These are phyloP conservation scores for Didymella exigua DNA, from an alignment of 2,329 filamentous ascomycete species.

Conservation along the genomic window DNA sequence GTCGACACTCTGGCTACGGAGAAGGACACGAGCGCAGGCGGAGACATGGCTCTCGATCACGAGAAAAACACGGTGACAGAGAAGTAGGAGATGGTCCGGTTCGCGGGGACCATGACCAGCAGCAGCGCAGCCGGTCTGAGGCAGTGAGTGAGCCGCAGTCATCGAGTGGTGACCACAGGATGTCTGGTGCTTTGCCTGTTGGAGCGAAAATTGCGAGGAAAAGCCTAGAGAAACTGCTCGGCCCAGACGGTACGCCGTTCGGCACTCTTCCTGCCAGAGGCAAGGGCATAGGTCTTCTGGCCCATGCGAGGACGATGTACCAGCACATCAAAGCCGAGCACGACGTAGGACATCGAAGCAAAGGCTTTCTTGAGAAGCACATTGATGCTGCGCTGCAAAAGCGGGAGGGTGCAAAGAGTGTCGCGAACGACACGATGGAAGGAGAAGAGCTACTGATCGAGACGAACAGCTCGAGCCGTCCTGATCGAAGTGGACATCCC, in stretches of 20 bases:
- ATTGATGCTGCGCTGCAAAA: slow-evolving; percentile 16
- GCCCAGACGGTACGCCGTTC: slow-evolving; percentile 25
- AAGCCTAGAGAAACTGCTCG: neutral
- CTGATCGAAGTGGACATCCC: neutral
- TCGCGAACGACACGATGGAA: neutral
- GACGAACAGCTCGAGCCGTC: neutral
- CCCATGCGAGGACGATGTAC: slow-evolving; percentile 28
- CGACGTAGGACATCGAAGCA: slow-evolving; percentile 21
- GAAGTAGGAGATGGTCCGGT: no score
- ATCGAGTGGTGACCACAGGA: neutral
- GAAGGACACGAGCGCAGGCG: neutral
- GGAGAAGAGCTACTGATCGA: neutral
- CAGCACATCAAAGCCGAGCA: slow-evolving; percentile 31
- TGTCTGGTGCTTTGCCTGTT: neutral
- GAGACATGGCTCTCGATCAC: neutral
- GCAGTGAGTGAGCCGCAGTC: no score
- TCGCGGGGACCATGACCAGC: neutral
- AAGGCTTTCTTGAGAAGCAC: slow-evolving; percentile 20
- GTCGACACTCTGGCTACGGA: neutral
- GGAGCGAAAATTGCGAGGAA: neutral
- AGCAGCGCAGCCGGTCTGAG: neutral
- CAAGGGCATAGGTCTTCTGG: slow-evolving; percentile 24
- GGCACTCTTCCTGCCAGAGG: slow-evolving; percentile 25
- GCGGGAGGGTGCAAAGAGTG: slow-evolving; percentile 1
- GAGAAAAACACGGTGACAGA: neutral